phyloP scores from a whole-genome alignment of 352 stramenopile species.

The Phytophthora idaei region DNA sequence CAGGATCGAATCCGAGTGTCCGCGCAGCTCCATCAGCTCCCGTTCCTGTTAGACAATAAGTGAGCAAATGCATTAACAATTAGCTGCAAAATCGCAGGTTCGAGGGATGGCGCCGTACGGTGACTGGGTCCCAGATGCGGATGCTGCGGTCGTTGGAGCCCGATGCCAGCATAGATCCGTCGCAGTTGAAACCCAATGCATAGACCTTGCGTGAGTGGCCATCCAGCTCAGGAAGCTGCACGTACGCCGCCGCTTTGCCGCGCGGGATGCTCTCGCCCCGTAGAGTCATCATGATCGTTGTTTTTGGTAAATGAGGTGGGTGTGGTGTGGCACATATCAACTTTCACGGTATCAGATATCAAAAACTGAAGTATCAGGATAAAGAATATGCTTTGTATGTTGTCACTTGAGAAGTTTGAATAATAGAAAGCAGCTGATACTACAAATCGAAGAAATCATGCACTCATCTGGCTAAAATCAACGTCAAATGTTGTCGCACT shows the following conservation, averaged over 20 bases:
- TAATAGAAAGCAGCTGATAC: neutral
- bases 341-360: constrained; percentile 1
- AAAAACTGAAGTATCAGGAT: neutral
- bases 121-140: constrained; percentile 72
- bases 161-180: constrained; percentile 74
- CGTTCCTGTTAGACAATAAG: constrained; percentile 39
- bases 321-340: constrained; percentile 16
- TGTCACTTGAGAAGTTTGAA: too few relatives aligned
- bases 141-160: constrained; percentile 83
- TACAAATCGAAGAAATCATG: too few relatives aligned
- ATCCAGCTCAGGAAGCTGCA: constrained; percentile 77
- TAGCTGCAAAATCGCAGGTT: neutral
- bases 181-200: constrained; percentile 78
- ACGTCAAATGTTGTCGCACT: constrained; percentile 12
- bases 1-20: constrained; percentile 75
- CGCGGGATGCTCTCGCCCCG: constrained; percentile 19
- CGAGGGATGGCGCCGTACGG: constrained; percentile 34
- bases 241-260: constrained; percentile 33
- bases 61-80: constrained; percentile 4
- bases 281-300: constrained; percentile 17
- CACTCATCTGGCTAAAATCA: too few relatives aligned
- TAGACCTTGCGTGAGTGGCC: constrained; percentile 85
- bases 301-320: constrained; percentile 4
- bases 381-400: too few relatives aligned
- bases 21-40: constrained; percentile 63